Conservation (phyloP, 495 filamentous ascomycete species). For the Penicillium coprophilum region DNA sequence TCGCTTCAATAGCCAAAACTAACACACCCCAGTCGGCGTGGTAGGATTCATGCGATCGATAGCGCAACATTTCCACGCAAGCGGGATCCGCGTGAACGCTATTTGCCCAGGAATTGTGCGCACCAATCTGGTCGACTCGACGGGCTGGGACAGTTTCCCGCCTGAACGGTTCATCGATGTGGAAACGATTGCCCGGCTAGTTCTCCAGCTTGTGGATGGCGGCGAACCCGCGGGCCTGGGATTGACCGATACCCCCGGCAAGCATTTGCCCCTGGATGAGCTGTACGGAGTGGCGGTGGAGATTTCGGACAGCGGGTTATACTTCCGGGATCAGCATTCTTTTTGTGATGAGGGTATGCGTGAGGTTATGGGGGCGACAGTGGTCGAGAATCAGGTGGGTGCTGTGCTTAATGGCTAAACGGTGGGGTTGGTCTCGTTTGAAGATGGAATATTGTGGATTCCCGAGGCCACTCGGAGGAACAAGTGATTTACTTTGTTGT, state of each 20-base stretch:
- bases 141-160: conserved; percentile 18
- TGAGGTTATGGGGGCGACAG: conserved; percentile 26
- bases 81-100: conserved; percentile 24
- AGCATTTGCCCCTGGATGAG: conserved; percentile 6
- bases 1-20: background rate
- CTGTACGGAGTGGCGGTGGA: conserved; percentile 23
- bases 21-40: conserved; percentile 14
- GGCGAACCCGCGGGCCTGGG: conserved; percentile 19
- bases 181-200: conserved; percentile 11
- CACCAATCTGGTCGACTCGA: conserved; percentile 21
- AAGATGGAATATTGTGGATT: background rate
- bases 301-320: conserved; percentile 21
- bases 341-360: conserved; percentile 28
- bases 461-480: background rate
- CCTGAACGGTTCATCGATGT: conserved; percentile 15
- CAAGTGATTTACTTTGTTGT: background rate
- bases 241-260: conserved; percentile 14
- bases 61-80: conserved; percentile 10
- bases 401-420: conserved; percentile 14
- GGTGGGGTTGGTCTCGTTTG: background rate
- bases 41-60: conserved; percentile 29
- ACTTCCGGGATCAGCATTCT: conserved; percentile 23
- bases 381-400: conserved; percentile 27
- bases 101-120: conserved; percentile 24
- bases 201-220: conserved; percentile 20